A percentile compares a stretch with the other conserved stretches of the same genome.
phyloP scores from a whole-genome alignment of 441 rosid species.

The Arabidopsis lyrata region DNA sequence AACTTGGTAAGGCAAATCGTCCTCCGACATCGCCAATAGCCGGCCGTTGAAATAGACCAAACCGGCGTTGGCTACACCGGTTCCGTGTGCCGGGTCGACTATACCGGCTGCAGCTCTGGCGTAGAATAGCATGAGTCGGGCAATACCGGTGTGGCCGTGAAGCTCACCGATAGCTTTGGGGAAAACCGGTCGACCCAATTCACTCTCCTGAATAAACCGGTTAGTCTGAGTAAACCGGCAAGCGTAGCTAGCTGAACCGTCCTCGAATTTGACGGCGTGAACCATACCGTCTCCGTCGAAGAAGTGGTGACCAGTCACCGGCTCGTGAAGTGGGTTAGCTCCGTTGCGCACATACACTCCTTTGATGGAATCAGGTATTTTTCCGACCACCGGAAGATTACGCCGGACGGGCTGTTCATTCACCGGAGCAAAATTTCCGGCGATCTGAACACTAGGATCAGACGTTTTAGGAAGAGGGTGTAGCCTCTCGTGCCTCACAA shows the following conservation, averaged over 20 bases:
- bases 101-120: constrained; percentile 66
- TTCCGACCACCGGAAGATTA: constrained; percentile 57
- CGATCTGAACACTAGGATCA: constrained; percentile 64
- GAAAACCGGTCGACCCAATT: constrained; percentile 67
- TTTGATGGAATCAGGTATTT: constrained; percentile 56
- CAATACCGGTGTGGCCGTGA: constrained; percentile 80
- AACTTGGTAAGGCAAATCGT: constrained; percentile 75
- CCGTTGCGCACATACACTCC: constrained; percentile 78
- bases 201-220: constrained; percentile 63
- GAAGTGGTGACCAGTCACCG: constrained; percentile 76
- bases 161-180: constrained; percentile 86
- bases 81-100: constrained; percentile 65
- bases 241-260: constrained; percentile 62
- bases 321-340: constrained; percentile 75
- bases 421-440: constrained; percentile 78
- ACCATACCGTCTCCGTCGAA: constrained; percentile 90
- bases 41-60: constrained; percentile 66
- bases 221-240: constrained; percentile 74
- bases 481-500: constrained; percentile 55
- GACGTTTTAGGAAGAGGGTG: constrained; percentile 68
- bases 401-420: constrained; percentile 57
- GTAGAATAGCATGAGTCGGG: constrained; percentile 66
- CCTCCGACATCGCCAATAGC: constrained; percentile 80
- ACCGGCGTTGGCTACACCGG: constrained; percentile 87
- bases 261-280: constrained; percentile 58